phyloP scores from a whole-genome alignment of 352 stramenopile genomes.

The Phytopythium kandeliae region DNA sequence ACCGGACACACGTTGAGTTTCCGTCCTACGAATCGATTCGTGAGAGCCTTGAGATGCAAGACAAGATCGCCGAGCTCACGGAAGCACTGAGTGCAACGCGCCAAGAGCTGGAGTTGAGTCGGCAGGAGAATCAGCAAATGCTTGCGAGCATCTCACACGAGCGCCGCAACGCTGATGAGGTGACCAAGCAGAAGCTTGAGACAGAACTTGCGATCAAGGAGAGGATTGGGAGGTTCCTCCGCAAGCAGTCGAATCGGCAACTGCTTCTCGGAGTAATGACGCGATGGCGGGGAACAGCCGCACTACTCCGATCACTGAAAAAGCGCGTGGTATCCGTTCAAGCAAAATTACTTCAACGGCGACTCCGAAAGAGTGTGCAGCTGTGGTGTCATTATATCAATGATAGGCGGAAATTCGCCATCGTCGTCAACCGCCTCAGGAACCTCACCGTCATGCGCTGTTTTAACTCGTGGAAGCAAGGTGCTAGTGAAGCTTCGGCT shows the following conservation, averaged over 20 bases:
- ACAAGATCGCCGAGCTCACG: not conserved
- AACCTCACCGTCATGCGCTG: constrained; percentile 30
- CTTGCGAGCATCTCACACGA: not conserved
- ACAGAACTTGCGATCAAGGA: constrained; percentile 17
- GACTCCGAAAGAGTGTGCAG: not conserved
- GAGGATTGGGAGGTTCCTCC: constrained; percentile 26
- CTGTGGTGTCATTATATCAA: not conserved
- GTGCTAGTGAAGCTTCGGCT: constrained; percentile 5
- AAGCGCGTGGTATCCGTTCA: constrained; percentile 5
- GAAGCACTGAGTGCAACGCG: not conserved
- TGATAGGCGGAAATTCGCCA: not conserved
- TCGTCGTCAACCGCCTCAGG: constrained; percentile 24
- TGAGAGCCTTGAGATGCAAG: not conserved
- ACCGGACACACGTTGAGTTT: not conserved
- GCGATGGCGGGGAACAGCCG: constrained; percentile 10
- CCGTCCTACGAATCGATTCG: not conserved
- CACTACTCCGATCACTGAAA: constrained; percentile 4
- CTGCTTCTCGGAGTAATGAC: constrained; percentile 10
- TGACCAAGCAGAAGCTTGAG: not conserved
- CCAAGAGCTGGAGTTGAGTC: not conserved
- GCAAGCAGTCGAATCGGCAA: constrained; percentile 27
- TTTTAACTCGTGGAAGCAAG: constrained; percentile 50
- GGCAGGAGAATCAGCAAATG: not conserved
- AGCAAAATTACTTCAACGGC: constrained; percentile 8
- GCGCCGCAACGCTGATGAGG: not conserved